Evolutionary conservation across 768 basidiomycete genomes (phyloP).

Genomic region (Tricholoma flavovirens): DNA sequence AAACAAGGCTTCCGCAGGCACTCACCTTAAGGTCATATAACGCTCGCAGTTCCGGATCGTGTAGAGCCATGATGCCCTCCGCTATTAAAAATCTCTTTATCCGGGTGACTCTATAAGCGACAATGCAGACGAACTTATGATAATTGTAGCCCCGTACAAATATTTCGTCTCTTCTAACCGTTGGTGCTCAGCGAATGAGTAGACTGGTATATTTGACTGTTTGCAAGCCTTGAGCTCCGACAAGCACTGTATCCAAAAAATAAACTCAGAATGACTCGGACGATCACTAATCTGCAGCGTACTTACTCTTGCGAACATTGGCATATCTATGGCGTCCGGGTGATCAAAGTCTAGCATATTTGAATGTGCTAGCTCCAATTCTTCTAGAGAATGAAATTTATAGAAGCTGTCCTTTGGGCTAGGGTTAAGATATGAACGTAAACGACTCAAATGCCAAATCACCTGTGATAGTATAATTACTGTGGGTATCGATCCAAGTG

Average conservation of each 20-base stretch:
- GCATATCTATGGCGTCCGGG: constrained; percentile 89
- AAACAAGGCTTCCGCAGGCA: background rate
- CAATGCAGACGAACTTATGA: constrained; percentile 54
- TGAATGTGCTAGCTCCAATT: constrained; percentile 76
- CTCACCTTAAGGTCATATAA: constrained; percentile 88
- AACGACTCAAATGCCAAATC: constrained; percentile 4
- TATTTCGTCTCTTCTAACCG: constrained; percentile 75
- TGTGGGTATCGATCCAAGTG: constrained; percentile 78
- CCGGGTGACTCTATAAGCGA: background rate
- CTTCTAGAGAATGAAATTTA: constrained; percentile 69
- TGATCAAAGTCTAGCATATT: constrained; percentile 86
- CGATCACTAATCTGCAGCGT: background rate
- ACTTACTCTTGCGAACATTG: constrained; percentile 71
- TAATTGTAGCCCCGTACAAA: constrained; percentile 88
- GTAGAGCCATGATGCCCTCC: constrained; percentile 89
- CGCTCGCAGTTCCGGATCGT: constrained; percentile 69
- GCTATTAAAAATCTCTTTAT: constrained; percentile 32
- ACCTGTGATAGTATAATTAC: constrained; percentile 92
- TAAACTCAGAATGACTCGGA: background rate
- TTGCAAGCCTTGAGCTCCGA: constrained; percentile 78
- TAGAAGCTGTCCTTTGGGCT: constrained; percentile 85
- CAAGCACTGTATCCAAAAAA: constrained; percentile 53
- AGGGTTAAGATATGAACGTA: background rate
- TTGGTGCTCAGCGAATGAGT: constrained; percentile 91
- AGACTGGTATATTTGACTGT: constrained; percentile 87